Conservation (phyloP, 2,329 filamentous ascomycete species). For the Proliferodiscus dingleyae region DNA sequence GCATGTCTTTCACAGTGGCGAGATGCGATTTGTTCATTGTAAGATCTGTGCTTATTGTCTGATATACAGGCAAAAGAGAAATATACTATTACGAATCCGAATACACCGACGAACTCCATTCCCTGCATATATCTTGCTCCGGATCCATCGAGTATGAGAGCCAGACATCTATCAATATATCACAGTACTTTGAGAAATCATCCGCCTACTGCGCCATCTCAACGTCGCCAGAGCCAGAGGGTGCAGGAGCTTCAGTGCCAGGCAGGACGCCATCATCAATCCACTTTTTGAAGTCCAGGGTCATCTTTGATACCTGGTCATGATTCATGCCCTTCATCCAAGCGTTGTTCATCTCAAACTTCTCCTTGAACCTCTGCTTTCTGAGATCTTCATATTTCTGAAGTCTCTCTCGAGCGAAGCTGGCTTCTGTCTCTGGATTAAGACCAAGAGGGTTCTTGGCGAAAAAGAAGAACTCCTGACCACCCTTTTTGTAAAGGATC, state of each 20-base stretch:
- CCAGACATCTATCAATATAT: no score
- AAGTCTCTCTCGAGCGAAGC: conserved; percentile 28
- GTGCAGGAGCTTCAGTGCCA: conserved; percentile 5
- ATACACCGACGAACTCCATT: no score
- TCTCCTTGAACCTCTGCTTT: conserved; percentile 44
- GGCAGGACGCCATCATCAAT: conserved; percentile 32
- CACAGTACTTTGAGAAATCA: no score
- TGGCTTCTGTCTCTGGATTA: conserved; percentile 31
- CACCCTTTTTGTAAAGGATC: conserved; percentile 69
- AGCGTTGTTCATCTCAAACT: conserved; percentile 46
- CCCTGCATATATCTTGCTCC: no score
- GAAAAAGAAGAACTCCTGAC: conserved; percentile 67
- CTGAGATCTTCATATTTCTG: conserved; percentile 33
- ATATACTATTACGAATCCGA: no score
- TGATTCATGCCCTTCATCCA: conserved; percentile 47
- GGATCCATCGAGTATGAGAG: no score
- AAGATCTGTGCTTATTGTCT: no score
- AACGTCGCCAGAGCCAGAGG: conserved; percentile 4
- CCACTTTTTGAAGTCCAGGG: conserved; percentile 43
- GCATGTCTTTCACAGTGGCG: no score
- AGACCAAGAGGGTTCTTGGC: conserved; percentile 34
- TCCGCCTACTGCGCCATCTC: conserved; percentile 10
- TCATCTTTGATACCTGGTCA: conserved; percentile 43
- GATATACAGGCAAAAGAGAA: no score
- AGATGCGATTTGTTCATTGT: no score